Conservation (phyloP, 2,329 filamentous ascomycete species). For the Cercospora sp. region DNA sequence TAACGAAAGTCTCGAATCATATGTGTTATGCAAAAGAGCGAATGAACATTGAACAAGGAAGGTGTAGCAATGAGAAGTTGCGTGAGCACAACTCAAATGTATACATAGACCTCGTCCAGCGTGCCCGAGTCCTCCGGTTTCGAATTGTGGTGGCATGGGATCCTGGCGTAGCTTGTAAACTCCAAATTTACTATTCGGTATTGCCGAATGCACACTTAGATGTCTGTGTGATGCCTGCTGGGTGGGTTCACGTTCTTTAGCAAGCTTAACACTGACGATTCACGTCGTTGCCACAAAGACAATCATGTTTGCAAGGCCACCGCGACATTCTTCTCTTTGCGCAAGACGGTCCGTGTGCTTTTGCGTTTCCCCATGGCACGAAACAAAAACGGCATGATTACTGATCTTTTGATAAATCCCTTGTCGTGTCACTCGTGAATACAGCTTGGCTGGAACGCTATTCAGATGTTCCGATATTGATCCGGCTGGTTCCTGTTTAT, state of each 20-base stretch:
- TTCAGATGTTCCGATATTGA: not conserved
- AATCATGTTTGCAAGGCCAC: too few relatives aligned
- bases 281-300: too few relatives aligned
- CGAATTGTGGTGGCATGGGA: not conserved
- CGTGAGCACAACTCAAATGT: not conserved
- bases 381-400: not conserved
- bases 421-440: not conserved
- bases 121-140: not conserved
- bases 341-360: not conserved
- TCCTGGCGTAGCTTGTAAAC: not conserved
- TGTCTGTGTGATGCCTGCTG: too few relatives aligned
- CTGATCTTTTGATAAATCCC: not conserved
- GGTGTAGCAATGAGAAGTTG: not conserved
- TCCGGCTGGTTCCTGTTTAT: not conserved
- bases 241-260: too few relatives aligned
- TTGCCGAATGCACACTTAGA: not conserved
- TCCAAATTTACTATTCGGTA: not conserved
- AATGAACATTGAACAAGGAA: not conserved
- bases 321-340: too few relatives aligned
- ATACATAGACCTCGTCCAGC: not conserved
- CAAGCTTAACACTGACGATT: too few relatives aligned
- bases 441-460: not conserved
- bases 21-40: not conserved
- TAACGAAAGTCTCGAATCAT: conserved; percentile 5
- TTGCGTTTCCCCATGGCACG: not conserved